Evolutionary conservation across 1,284 basidiomycete species (phyloP).

Genomic region (Meripilus lineatus): DNA sequence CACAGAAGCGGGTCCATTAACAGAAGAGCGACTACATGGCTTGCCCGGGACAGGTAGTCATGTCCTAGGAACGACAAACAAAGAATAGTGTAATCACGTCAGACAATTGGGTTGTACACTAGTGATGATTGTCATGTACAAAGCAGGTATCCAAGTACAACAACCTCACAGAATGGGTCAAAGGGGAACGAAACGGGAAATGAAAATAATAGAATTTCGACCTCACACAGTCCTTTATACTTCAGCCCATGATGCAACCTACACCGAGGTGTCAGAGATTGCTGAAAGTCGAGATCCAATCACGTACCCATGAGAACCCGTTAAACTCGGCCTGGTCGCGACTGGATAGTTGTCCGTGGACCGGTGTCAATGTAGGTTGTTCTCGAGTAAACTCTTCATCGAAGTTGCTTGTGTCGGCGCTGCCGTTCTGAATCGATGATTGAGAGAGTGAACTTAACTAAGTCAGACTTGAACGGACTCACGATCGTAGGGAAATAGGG

Average conservation of each 20-base stretch:
- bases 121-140: conserved; percentile 20
- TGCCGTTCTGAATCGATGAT: conserved; percentile 52
- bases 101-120: conserved; percentile 11
- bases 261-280: conserved; percentile 3
- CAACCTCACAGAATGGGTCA: conserved; percentile 16
- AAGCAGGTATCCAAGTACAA: conserved; percentile 50
- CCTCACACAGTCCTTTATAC: conserved; percentile 34
- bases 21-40: conserved; percentile 33
- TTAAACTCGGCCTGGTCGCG: conserved; percentile 95
- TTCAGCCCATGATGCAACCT: conserved; percentile 75
- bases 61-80: conserved; percentile 37
- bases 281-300: background rate
- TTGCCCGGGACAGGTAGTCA: conserved; percentile 68
- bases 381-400: conserved; percentile 97
- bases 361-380: conserved; percentile 96
- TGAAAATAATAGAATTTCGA: conserved; percentile 5
- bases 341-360: conserved; percentile 90
- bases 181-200: conserved; percentile 1
- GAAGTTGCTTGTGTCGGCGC: conserved; percentile 84
- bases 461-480: conserved; percentile 27
- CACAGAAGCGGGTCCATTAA: conserved; percentile 25
- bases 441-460: conserved; percentile 13
- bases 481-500: conserved; percentile 97
- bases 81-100: conserved; percentile 14
- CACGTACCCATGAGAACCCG: conserved; percentile 85